These are phyloP conservation scores for Panicum virgatum DNA, from an alignment of 202 grass and related monocot species.

Conservation along the genomic window DNA sequence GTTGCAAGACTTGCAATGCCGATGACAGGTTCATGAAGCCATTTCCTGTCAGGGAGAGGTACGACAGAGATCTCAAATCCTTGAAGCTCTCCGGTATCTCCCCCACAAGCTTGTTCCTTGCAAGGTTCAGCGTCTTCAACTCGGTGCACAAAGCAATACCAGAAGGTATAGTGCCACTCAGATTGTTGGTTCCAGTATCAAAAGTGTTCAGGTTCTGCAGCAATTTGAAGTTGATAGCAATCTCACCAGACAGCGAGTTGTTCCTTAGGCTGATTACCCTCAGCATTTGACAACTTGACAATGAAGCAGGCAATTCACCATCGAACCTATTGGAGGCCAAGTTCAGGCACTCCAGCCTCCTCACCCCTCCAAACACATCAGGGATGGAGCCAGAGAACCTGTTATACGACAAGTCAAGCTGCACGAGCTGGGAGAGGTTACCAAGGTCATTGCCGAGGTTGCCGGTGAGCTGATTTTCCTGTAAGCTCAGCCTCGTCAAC, in stretches of 20 bases:
- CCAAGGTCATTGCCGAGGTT: slow-evolving; percentile 41
- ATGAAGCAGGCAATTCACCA: slow-evolving; percentile 60
- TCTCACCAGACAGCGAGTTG: slow-evolving; percentile 64
- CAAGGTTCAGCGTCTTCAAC: slow-evolving; percentile 71
- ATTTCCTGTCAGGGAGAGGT: slow-evolving; percentile 75
- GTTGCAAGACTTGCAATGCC: slow-evolving; percentile 70
- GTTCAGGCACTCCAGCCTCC: slow-evolving; percentile 50
- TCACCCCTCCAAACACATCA: slow-evolving; percentile 59
- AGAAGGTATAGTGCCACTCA: slow-evolving; percentile 61
- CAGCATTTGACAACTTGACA: slow-evolving; percentile 58
- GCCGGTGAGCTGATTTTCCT: slow-evolving; percentile 64
- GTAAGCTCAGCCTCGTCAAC: slow-evolving; percentile 54
- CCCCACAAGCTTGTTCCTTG: slow-evolving; percentile 65
- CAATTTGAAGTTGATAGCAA: slow-evolving; percentile 49
- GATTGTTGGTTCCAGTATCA: slow-evolving; percentile 65
- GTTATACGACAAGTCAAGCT: slow-evolving; percentile 75
- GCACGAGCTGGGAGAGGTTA: slow-evolving; percentile 68
- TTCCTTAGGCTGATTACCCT: slow-evolving; percentile 75
- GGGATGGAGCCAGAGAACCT: slow-evolving; percentile 65
- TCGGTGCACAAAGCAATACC: slow-evolving; percentile 42
- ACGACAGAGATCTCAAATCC: slow-evolving; percentile 57
- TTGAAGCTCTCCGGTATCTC: slow-evolving; percentile 68
- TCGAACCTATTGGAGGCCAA: slow-evolving; percentile 59
- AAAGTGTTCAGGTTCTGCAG: slow-evolving; percentile 60
- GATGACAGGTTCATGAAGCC: slow-evolving; percentile 56